These are phyloP conservation scores for Jacaranda mimosifolia DNA, from an alignment of 257 asterid genomes.

Conservation along the genomic window DNA sequence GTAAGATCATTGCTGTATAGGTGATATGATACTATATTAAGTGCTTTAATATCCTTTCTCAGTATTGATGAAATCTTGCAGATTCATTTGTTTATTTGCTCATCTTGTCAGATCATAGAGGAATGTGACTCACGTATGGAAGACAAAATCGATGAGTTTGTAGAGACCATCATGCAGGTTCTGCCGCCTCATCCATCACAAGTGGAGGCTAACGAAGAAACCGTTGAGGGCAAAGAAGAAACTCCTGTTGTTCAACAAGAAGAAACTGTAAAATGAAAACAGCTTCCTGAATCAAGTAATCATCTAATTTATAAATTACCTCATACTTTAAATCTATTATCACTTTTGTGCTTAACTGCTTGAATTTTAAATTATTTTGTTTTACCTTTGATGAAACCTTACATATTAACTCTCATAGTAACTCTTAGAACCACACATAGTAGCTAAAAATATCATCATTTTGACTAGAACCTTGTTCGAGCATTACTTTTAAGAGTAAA, in stretches of 20 bases:
- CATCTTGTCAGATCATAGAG: constrained; percentile 60
- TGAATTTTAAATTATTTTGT: not conserved
- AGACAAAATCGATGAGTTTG: constrained; percentile 48
- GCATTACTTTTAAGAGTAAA: too few relatives aligned
- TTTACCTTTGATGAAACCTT: not conserved
- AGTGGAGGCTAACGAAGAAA: constrained; percentile 39
- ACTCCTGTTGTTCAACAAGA: constrained; percentile 25
- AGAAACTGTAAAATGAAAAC: constrained; percentile 18
- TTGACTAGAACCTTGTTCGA: too few relatives aligned
- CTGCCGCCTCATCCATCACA: constrained; percentile 64
- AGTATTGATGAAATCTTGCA: constrained; percentile 15
- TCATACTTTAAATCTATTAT: not conserved
- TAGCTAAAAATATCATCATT: too few relatives aligned
- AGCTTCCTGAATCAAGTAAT: not conserved
- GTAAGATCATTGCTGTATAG: not conserved
- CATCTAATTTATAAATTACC: not conserved
- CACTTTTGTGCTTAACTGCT: not conserved
- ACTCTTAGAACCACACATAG: too few relatives aligned
- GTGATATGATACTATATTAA: too few relatives aligned
- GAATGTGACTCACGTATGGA: constrained; percentile 58
- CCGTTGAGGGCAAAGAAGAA: constrained; percentile 28
- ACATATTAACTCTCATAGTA: not conserved
- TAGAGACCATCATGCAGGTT: constrained; percentile 47
- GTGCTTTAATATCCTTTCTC: constrained; percentile 4
- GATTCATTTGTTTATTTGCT: constrained; percentile 7